These are phyloP conservation scores for Amanita polypyramis DNA, from an alignment of 768 basidiomycete species.

Conservation along the genomic window DNA sequence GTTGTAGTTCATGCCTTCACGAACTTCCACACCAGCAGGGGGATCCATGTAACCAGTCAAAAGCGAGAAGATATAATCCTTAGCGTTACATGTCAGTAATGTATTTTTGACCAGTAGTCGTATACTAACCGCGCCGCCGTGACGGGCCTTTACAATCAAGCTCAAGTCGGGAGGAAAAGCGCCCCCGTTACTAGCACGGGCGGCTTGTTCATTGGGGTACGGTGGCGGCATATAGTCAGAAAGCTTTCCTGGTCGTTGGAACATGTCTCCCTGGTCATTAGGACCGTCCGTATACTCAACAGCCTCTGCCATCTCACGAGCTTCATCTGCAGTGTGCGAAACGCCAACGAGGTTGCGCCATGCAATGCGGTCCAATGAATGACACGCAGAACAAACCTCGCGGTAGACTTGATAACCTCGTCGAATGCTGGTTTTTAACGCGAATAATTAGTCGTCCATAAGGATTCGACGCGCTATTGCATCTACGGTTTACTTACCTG, in stretches of 20 bases:
- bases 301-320: constrained; percentile 88
- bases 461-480: neutral
- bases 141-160: constrained; percentile 95
- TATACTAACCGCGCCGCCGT: constrained; percentile 83
- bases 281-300: constrained; percentile 96
- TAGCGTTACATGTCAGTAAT: constrained; percentile 1
- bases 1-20: constrained; percentile 98
- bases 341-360: constrained; percentile 99
- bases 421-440: constrained; percentile 57
- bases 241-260: constrained; percentile 96
- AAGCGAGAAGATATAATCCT: constrained; percentile 97
- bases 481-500: constrained; percentile 45
- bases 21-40: constrained; percentile 88
- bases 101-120: neutral
- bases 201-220: constrained; percentile 97
- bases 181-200: constrained; percentile 87
- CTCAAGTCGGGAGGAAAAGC: constrained; percentile 96
- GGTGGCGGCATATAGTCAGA: constrained; percentile 93
- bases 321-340: constrained; percentile 90
- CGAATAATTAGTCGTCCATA: neutral
- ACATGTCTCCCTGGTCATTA: constrained; percentile 93
- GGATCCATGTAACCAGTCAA: constrained; percentile 96
- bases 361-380: constrained; percentile 97
- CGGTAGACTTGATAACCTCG: constrained; percentile 96
- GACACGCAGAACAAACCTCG: constrained; percentile 98